These are phyloP conservation scores for Trichoderma asperellum DNA, from an alignment of 2,329 filamentous ascomycete genomes.

Conservation along the genomic window DNA sequence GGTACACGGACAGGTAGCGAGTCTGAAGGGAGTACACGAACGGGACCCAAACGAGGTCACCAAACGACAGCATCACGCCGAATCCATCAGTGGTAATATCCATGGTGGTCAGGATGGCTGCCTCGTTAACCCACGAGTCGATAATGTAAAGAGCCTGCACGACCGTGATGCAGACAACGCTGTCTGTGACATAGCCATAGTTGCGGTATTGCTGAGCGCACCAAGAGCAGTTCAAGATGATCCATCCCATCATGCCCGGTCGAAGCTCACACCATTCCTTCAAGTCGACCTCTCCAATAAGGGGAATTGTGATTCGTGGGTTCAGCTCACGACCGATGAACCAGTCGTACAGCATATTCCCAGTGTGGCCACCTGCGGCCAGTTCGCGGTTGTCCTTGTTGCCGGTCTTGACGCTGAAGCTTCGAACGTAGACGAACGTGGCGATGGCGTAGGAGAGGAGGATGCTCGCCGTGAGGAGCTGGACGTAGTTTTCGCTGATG, in stretches of 20 bases:
- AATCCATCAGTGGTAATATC: conserved; percentile 93
- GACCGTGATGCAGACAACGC: conserved; percentile 75
- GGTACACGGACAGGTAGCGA: conserved; percentile 82
- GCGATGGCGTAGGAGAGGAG: conserved; percentile 74
- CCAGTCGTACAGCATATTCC: conserved; percentile 91
- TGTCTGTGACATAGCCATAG: conserved; percentile 82
- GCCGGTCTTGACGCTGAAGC: conserved; percentile 78
- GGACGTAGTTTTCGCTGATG: conserved; percentile 87
- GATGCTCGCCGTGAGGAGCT: conserved; percentile 82
- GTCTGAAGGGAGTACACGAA: conserved; percentile 86
- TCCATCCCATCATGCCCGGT: conserved; percentile 89
- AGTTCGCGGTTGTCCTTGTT: conserved; percentile 76
- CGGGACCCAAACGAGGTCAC: conserved; percentile 90
- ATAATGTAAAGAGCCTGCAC: conserved; percentile 84
- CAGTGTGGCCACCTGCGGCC: conserved; percentile 77
- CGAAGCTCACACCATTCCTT: conserved; percentile 89
- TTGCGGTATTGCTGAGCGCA: conserved; percentile 85
- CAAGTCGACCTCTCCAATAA: conserved; percentile 85
- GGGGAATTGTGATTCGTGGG: conserved; percentile 76
- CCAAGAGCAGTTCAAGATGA: conserved; percentile 82
- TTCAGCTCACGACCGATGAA: conserved; percentile 97
- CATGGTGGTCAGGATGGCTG: conserved; percentile 88
- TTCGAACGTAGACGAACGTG: conserved; percentile 77
- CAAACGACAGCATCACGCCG: conserved; percentile 92
- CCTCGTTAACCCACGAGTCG: conserved; percentile 85